phyloP scores from a whole-genome alignment of 306 rosid species.

The Trichosanthes cucumerina region DNA sequence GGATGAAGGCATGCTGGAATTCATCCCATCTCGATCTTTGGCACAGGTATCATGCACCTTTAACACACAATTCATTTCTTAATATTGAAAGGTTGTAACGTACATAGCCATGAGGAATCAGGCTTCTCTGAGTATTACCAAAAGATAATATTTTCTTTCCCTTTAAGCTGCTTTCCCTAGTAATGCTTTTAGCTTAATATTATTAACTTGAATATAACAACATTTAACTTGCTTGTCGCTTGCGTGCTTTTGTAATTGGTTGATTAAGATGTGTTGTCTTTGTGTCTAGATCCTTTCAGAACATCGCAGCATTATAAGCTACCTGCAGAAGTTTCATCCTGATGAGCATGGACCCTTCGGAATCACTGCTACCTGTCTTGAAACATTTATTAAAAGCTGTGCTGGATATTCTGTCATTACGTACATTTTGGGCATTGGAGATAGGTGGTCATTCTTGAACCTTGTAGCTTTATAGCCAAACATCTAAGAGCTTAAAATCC shows the following conservation, averaged over 20 bases:
- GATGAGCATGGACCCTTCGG: slow-evolving; percentile 98
- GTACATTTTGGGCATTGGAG: slow-evolving; percentile 96
- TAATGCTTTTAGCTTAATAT: background rate
- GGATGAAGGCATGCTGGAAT: slow-evolving; percentile 98
- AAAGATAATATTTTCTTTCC: background rate
- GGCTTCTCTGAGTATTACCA: background rate
- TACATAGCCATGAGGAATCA: background rate
- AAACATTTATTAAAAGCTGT: slow-evolving; percentile 94
- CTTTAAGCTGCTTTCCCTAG: background rate
- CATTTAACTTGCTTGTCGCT: slow-evolving; percentile 5
- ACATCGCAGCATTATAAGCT: slow-evolving; percentile 90
- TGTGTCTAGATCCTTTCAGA: slow-evolving; percentile 73
- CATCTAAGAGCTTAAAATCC: background rate
- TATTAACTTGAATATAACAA: background rate
- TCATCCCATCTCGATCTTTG: slow-evolving; percentile 82
- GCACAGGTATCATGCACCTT: slow-evolving; percentile 46
- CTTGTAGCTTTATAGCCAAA: background rate
- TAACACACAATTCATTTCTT: background rate
- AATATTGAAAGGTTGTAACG: background rate
- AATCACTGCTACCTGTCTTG: slow-evolving; percentile 86
- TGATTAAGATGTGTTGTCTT: slow-evolving; percentile 16
- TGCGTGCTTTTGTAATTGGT: slow-evolving; percentile 12
- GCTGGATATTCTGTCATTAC: slow-evolving; percentile 99
- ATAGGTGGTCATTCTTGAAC: slow-evolving; percentile 52
- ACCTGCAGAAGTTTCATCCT: slow-evolving; percentile 89